These are phyloP conservation scores for Paecilomyces fulvus DNA, from an alignment of 2,329 filamentous ascomycete genomes.

Conservation along the genomic window DNA sequence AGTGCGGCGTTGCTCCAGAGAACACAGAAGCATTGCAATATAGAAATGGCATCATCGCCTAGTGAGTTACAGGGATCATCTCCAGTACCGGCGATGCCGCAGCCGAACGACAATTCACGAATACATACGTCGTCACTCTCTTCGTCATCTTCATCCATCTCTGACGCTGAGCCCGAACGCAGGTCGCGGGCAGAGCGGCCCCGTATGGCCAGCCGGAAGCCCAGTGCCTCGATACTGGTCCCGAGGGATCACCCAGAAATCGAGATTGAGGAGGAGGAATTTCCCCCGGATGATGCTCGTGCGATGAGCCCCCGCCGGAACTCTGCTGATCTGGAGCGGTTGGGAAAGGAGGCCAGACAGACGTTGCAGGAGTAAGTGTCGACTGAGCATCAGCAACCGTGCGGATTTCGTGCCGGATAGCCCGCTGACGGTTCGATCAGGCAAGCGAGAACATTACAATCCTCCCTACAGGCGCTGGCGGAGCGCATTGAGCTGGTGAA, in stretches of 20 bases:
- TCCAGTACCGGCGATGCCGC: constrained; percentile 31
- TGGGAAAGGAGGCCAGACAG: constrained; percentile 71
- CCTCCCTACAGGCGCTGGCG: constrained; percentile 79
- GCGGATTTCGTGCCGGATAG: background rate
- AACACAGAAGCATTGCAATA: background rate
- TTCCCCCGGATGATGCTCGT: constrained; percentile 79
- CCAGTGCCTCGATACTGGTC: constrained; percentile 74
- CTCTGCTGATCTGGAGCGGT: constrained; percentile 79
- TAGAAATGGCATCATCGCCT: constrained; percentile 25
- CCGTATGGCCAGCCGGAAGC: constrained; percentile 63
- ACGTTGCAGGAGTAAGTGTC: constrained; percentile 52
- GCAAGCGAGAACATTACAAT: constrained; percentile 81
- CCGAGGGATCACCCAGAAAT: constrained; percentile 66
- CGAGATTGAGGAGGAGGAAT: constrained; percentile 63
- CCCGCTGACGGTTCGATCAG: constrained; percentile 38
- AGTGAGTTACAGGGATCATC: constrained; percentile 29
- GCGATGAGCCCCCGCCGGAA: constrained; percentile 91
- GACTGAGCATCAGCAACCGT: background rate
- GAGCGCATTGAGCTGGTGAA: constrained; percentile 92
- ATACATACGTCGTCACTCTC: constrained; percentile 33
- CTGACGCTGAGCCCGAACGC: constrained; percentile 38
- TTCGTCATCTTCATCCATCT: constrained; percentile 41
- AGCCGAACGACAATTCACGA: constrained; percentile 30
- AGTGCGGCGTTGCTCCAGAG: background rate
- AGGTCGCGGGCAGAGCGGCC: constrained; percentile 49